Evolutionary conservation across 2,329 filamentous ascomycete species (phyloP).

Genomic region (Colletotrichum zoysiae): DNA sequence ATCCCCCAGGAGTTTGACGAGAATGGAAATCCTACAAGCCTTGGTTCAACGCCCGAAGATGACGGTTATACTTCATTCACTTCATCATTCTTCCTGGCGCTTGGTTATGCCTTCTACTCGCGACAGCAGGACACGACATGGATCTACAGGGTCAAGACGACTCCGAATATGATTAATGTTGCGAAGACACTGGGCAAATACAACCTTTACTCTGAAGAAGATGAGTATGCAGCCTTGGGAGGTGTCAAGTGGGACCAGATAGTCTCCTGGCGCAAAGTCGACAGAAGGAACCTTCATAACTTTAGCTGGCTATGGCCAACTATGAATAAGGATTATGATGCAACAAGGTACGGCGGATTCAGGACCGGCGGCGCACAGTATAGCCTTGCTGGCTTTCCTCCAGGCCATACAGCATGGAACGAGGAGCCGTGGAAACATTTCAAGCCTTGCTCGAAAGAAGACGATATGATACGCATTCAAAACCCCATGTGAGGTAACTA

Average conservation of each 20-base stretch:
- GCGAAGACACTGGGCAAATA: neutral
- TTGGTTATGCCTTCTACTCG: neutral
- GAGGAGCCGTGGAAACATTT: neutral
- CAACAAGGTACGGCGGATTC: neutral
- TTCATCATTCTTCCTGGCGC: neutral
- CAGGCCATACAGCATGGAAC: neutral
- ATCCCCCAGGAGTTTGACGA: neutral
- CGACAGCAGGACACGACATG: neutral
- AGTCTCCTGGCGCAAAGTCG: neutral
- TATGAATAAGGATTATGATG: neutral
- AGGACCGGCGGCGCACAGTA: neutral
- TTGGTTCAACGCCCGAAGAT: neutral
- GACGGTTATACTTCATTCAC: neutral
- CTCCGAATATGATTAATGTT: neutral
- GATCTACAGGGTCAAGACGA: neutral
- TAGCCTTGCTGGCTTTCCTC: neutral
- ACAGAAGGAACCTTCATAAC: neutral
- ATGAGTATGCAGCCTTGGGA: neutral
- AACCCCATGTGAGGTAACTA: neutral
- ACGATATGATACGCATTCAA: neutral
- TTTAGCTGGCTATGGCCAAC: neutral
- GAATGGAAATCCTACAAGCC: neutral
- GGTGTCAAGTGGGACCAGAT: slow-evolving; percentile 2
- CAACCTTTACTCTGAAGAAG: neutral
- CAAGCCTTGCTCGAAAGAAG: neutral